Conservation (phyloP, 768 basidiomycete species). For the Kwoniella sp. region DNA sequence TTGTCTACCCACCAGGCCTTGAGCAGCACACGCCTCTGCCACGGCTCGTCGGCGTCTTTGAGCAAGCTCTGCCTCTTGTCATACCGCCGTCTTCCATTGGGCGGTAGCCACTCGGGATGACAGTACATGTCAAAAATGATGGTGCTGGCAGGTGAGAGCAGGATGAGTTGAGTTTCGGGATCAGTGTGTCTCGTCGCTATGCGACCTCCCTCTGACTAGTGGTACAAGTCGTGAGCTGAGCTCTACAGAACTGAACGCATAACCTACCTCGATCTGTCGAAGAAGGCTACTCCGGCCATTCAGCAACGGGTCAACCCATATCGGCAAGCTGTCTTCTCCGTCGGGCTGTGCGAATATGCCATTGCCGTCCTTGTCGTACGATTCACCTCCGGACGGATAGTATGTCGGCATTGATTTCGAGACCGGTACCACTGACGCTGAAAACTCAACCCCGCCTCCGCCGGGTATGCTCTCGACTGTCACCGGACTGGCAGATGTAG, state of each 20-base stretch:
- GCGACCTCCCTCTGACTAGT: constrained; percentile 8
- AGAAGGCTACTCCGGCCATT: background rate
- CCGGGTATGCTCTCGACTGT: too few species aligned
- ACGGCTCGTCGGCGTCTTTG: constrained; percentile 8
- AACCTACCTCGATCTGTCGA: constrained; percentile 11
- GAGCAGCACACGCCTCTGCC: constrained; percentile 30
- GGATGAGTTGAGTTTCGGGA: constrained; percentile 9
- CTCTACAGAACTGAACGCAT: too few species aligned
- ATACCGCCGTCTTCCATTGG: background rate
- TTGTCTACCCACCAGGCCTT: constrained; percentile 23
- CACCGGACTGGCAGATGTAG: too few species aligned
- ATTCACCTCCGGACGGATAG: constrained; percentile 13
- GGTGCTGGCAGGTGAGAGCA: constrained; percentile 17
- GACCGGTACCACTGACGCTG: too few species aligned
- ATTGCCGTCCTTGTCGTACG: constrained; percentile 6
- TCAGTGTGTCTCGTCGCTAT: constrained; percentile 11
- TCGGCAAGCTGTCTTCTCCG: constrained; percentile 3
- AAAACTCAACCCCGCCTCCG: too few species aligned
- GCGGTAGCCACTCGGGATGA: constrained; percentile 30
- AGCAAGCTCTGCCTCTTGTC: background rate
- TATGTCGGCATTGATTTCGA: too few species aligned
- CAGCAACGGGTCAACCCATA: constrained; percentile 25
- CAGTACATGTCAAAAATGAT: constrained; percentile 27
- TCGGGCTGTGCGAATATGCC: constrained; percentile 16
- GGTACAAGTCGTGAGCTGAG: background rate